Base-by-base conservation (phyloP, 2,329 filamentous ascomycete genomes). In the Aspergillus texensis region DNA sequence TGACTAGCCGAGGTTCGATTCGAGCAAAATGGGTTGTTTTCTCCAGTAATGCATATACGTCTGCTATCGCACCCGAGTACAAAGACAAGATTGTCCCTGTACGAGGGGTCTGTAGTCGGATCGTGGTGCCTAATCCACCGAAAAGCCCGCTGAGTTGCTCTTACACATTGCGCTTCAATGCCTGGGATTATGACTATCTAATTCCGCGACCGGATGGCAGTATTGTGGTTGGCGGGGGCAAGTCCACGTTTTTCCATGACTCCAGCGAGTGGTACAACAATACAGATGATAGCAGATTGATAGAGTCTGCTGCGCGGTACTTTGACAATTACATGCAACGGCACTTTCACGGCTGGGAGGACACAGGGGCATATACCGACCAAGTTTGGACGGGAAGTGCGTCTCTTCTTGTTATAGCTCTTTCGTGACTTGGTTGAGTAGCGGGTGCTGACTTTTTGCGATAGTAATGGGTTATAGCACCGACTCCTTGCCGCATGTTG, bases 1-100 rank as follows among this genome's bases (percentile, higher is more conserved):
- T 88, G 54, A 96, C 93, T 0, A 39, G 83, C 0, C 87, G 92
- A 26, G 93, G 93, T n/a, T 80, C 78, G 48, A 84, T 96, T 61
- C 74, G 75, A 0, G 83, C 92, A 1, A 79, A 81, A 14, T 83
- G 86, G 39, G 86, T 96, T 24, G 83, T 97, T 21, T 84, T 96
- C 19, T 90, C 92, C 5, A 94, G 91, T 0, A 97, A 97, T 73
- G 94, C 83, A 4, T 96, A 96, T 76, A 94, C 92, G 0, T 92
- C 91, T 1, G 84, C 89, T 64, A 82, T 97, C 4, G 79, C 94
- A 1, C 91, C 91, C 0, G 74, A 80, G 39, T 89, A 94, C 69
- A 82, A 85, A 10, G 86, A 89, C 67, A 82, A 93, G 10, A 90
- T 96, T 66, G 86, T 94, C 2, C 94, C 94, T 0, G 88, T 91